phyloP scores from a whole-genome alignment of 306 rosid species.

The Argentina anserina region DNA sequence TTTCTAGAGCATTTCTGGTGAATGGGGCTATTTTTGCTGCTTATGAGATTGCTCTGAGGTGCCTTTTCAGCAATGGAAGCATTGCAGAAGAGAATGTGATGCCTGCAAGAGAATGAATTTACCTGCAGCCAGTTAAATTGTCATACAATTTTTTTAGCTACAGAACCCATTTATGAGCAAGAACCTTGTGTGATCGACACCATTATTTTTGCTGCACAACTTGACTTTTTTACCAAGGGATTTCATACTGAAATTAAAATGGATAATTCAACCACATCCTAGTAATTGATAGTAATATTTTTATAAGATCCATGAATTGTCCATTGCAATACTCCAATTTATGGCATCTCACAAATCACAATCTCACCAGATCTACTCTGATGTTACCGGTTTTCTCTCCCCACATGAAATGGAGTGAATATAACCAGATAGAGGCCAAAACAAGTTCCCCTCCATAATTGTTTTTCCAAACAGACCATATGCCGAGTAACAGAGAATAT shows the following conservation, averaged over 20 bases:
- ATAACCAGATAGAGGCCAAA: neutral
- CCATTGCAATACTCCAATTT: neutral
- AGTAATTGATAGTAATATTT: neutral
- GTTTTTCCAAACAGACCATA: neutral
- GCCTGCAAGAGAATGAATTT: neutral
- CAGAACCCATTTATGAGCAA: neutral
- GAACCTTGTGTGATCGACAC: neutral
- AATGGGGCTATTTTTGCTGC: slow-evolving; percentile 82
- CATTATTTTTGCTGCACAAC: neutral
- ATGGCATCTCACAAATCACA: neutral
- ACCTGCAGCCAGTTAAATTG: neutral
- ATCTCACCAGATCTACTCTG: neutral
- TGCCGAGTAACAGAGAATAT: neutral
- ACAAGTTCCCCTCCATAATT: neutral
- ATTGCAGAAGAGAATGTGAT: slow-evolving; percentile 37
- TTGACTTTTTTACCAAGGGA: neutral
- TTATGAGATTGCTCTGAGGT: slow-evolving; percentile 66
- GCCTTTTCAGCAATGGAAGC: slow-evolving; percentile 44
- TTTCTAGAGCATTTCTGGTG: slow-evolving; percentile 73
- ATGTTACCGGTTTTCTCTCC: neutral
- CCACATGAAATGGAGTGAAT: neutral
- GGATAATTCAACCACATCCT: neutral
- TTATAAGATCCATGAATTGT: neutral
- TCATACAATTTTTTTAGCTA: neutral
- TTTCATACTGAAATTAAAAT: neutral